A percentile compares a stretch with the other conserved stretches of the same genome.
Conservation (phyloP, 768 basidiomycete genomes). For the Boletellus emodensis region DNA sequence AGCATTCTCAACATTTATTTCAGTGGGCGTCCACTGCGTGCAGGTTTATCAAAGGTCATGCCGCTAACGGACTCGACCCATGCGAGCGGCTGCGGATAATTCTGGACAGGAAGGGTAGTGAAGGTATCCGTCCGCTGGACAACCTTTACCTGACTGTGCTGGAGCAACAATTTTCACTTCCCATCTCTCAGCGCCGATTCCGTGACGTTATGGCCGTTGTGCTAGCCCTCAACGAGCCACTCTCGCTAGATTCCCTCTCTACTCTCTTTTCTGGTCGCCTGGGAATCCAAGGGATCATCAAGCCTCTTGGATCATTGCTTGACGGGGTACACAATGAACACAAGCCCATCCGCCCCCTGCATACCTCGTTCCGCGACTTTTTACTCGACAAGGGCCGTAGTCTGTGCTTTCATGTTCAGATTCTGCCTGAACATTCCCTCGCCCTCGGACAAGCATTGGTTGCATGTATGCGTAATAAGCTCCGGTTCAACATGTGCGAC, state of each 20-base stretch:
- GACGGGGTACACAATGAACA: no score
- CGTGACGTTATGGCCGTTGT: background rate
- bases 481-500: no score
- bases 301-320: background rate
- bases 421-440: no score
- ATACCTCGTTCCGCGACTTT: no score
- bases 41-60: constrained; percentile 10
- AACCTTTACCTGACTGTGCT: no score
- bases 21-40: constrained; percentile 24
- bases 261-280: background rate
- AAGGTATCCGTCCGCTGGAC: no score
- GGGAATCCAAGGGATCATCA: background rate
- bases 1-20: constrained; percentile 18
- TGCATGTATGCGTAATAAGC: no score
- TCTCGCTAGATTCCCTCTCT: background rate
- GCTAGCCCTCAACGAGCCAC: background rate
- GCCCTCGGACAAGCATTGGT: no score
- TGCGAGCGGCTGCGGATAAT: background rate
- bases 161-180: background rate
- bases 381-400: no score
- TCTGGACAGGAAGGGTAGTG: no score
- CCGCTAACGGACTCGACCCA: background rate
- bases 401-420: no score
- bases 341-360: no score
- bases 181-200: background rate